Evolutionary conservation across 2,329 filamentous ascomycete genomes (phyloP), one percentile per base, ranked within the genome.

Genomic region (Lachnellula willkommii): DNA sequence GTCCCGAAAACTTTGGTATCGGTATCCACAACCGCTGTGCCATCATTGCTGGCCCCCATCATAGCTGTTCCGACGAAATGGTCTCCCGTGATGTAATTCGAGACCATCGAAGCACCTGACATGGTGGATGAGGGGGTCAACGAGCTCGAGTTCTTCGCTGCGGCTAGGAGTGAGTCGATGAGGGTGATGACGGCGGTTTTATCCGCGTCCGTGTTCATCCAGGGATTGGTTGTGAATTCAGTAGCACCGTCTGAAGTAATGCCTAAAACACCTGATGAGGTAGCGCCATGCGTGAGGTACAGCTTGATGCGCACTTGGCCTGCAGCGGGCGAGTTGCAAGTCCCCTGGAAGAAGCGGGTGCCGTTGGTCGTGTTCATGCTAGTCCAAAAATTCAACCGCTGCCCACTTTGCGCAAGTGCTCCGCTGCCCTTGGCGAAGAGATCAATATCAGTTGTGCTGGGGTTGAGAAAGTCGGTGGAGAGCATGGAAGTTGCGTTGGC

Each of bases 1-100:
- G 80, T 87, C 36, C 83, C 84, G 64, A 81, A 87, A 5, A 87
- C 83, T 70, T 79, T 81, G 50, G 81, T 79, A 69, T 87, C 72
- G 14, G 75, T 68, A 62, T 87, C 83, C 1, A 87, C 83, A 3
- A 87, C 84, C 1, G 80, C 73, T 4, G 73, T 76, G 20, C 83
- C 82, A 52, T 72, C 71, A 52, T 84, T 81, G 54, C 82, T 77
- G 0, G 71, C 73, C 12, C 83, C 83, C 65, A 87, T 77, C 68
- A 84, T 85, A 52, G 78, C 77, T 0, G 81, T 85, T 35, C 70
- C 76, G 53, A 81, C 78, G 71, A 77, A 81, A 70, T 81, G 79
- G 63, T 78, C 26, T 37, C 54, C 58, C 20, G 54, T 50, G 35
- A 42, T 26, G 20, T 50, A 59, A 14, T 28, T 51, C 9, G 39